Evolutionary conservation across 208 protist genomes (phyloP).

Genomic region (Leishmania turanica): DNA sequence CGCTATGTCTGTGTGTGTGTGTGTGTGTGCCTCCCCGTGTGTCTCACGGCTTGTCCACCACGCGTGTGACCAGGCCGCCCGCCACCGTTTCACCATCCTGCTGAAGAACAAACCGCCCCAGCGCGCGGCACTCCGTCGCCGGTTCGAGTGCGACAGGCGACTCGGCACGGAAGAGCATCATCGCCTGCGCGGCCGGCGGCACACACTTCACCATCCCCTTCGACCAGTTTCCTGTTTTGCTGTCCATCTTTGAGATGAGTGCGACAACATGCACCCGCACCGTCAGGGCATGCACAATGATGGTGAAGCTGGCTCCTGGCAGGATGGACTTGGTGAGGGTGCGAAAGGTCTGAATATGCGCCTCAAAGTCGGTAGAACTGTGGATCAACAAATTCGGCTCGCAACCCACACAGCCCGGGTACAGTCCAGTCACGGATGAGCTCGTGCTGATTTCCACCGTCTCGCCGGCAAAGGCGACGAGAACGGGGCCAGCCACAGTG

Average conservation of each 20-base stretch:
- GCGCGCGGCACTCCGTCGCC: slow-evolving; percentile 69
- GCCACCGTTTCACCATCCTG: slow-evolving; percentile 83
- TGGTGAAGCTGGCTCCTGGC: slow-evolving; percentile 69
- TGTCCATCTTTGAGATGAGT: slow-evolving; percentile 75
- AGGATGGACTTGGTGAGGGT: slow-evolving; percentile 68
- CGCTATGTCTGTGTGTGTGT: neutral
- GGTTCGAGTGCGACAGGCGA: slow-evolving; percentile 62
- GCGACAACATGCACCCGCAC: slow-evolving; percentile 67
- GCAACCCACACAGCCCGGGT: slow-evolving; percentile 74
- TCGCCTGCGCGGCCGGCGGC: slow-evolving; percentile 61
- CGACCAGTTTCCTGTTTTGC: slow-evolving; percentile 63
- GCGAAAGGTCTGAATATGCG: slow-evolving; percentile 78
- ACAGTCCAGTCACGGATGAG: slow-evolving; percentile 55
- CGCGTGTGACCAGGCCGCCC: slow-evolving; percentile 66
- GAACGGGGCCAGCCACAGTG: slow-evolving; percentile 49
- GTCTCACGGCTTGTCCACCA: slow-evolving; percentile 30
- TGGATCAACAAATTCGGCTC: slow-evolving; percentile 24
- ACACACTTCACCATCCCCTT: slow-evolving; percentile 90
- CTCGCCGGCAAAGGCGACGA: slow-evolving; percentile 80
- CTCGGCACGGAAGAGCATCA: slow-evolving; percentile 67
- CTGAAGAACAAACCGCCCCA: slow-evolving; percentile 83
- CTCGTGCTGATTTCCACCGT: slow-evolving; percentile 65
- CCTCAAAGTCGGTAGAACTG: slow-evolving; percentile 74
- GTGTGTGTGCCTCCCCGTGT: neutral
- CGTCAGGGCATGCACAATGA: slow-evolving; percentile 72